Conservation (phyloP, 495 filamentous ascomycete species). For the Margaritispora aquatica region DNA sequence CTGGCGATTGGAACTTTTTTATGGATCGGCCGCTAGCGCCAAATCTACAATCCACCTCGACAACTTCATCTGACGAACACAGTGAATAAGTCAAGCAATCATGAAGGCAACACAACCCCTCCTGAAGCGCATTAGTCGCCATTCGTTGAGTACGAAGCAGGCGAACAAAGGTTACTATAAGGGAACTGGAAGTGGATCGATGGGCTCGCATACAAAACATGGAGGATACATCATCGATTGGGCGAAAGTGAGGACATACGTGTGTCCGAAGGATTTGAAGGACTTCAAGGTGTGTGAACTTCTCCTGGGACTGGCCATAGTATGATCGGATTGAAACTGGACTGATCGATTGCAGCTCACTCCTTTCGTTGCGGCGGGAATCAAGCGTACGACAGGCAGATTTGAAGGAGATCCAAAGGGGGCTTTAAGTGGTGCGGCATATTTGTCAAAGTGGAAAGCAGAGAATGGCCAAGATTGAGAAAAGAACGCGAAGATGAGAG, state of each 20-base stretch:
- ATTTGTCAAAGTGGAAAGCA: slow-evolving; percentile 61
- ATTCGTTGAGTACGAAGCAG: slow-evolving; percentile 82
- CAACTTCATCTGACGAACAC: neutral
- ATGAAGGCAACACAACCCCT: slow-evolving; percentile 70
- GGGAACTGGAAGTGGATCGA: slow-evolving; percentile 79
- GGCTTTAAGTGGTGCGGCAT: slow-evolving; percentile 49
- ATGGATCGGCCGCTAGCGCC: slow-evolving; percentile 21
- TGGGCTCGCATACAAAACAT: slow-evolving; percentile 80
- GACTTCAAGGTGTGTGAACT: slow-evolving; percentile 67
- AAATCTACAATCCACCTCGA: slow-evolving; percentile 4
- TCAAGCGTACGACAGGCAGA: slow-evolving; percentile 41
- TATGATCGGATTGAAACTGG: neutral
- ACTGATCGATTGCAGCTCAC: slow-evolving; percentile 55
- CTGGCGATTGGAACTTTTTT: slow-evolving; percentile 15
- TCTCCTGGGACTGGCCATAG: neutral
- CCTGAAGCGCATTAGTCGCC: slow-evolving; percentile 57
- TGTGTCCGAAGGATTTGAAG: slow-evolving; percentile 60
- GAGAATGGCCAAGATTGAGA: slow-evolving; percentile 59
- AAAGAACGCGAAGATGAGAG: neutral
- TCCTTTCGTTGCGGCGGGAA: slow-evolving; percentile 72
- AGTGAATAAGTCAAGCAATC: slow-evolving; percentile 3
- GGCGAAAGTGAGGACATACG: slow-evolving; percentile 84
- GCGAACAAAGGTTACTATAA: slow-evolving; percentile 95
- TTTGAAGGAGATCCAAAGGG: slow-evolving; percentile 42
- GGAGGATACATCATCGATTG: slow-evolving; percentile 81